Evolutionary conservation across 1,139 yeast genomes (phyloP).

Genomic region (Pichia terricola): DNA sequence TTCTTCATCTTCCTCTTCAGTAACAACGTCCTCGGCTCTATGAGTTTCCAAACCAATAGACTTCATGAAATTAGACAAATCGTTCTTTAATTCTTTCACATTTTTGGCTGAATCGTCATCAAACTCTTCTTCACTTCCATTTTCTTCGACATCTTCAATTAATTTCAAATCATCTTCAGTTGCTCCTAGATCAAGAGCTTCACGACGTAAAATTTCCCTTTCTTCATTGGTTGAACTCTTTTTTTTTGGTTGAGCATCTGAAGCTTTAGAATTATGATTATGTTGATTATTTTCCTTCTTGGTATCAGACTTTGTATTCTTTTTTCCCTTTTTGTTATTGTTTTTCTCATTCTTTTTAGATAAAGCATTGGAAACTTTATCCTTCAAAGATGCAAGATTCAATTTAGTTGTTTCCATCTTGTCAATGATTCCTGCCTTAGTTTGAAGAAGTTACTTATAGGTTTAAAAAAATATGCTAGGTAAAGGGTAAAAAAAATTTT

Average conservation of each 20-base stretch:
- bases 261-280: not conserved
- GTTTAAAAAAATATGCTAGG: too few species aligned
- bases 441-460: too few species aligned
- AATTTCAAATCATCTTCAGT: conserved; percentile 54
- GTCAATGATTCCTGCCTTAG: too few species aligned
- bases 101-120: conserved; percentile 25
- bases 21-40: conserved; percentile 26
- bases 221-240: conserved; percentile 25
- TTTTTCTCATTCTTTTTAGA: conserved; percentile 17
- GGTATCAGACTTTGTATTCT: conserved; percentile 1
- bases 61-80: conserved; percentile 57
- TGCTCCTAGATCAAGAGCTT: conserved; percentile 66
- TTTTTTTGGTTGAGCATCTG: not conserved
- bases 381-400: conserved; percentile 45
- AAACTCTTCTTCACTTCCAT: conserved; percentile 55
- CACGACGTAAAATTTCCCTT: conserved; percentile 39
- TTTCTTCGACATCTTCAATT: conserved; percentile 46
- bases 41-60: conserved; percentile 51
- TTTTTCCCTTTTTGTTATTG: not conserved
- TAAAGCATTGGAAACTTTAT: conserved; percentile 43
- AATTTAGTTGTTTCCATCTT: conserved; percentile 10
- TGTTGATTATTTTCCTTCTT: conserved; percentile 10
- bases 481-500: not conserved
- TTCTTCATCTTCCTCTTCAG: conserved; percentile 24
- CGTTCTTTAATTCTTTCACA: conserved; percentile 46